phyloP scores from a whole-genome alignment of 2,329 filamentous ascomycete species.

The Epichloe hybrida region DNA sequence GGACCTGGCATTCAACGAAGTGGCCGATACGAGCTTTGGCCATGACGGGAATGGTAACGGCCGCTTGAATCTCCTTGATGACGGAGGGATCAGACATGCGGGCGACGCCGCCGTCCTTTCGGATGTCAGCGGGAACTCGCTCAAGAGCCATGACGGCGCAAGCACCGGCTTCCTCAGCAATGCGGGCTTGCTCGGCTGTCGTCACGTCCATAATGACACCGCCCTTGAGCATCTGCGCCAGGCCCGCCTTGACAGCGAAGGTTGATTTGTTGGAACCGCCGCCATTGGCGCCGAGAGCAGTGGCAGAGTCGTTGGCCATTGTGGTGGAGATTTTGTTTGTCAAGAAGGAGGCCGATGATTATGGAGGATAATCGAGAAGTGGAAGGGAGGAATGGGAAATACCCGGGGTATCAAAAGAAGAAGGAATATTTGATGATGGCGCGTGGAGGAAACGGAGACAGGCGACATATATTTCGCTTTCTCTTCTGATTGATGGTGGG shows the following conservation, averaged over 20 bases:
- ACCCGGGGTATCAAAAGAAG: not conserved
- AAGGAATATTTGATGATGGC: not conserved
- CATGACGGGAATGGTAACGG: conserved; percentile 97
- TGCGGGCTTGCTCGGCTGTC: conserved; percentile 83
- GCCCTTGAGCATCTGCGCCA: conserved; percentile 97
- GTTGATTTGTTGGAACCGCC: conserved; percentile 31
- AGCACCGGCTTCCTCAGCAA: conserved; percentile 93
- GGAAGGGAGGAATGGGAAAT: not conserved
- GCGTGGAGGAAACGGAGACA: not conserved
- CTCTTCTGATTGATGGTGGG: conserved; percentile 1
- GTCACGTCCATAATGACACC: conserved; percentile 99
- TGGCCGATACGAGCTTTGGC: conserved; percentile 96
- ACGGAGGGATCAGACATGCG: conserved; percentile 92
- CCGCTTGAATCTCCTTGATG: conserved; percentile 89
- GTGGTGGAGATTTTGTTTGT: not conserved
- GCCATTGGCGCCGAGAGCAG: conserved; percentile 13
- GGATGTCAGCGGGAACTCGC: conserved; percentile 92
- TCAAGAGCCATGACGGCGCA: conserved; percentile 97
- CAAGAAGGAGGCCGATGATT: not conserved
- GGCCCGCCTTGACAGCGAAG: conserved; percentile 86
- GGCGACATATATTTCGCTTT: not conserved
- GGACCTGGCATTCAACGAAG: conserved; percentile 96
- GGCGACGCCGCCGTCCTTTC: conserved; percentile 80
- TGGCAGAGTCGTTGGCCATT: conserved; percentile 24
- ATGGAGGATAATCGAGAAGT: not conserved